Percentiles rank a stretch among this genome's conserved stretches.
phyloP scores from a whole-genome alignment of 2,329 filamentous ascomycete genomes.

The Neoascochyta sp. region DNA sequence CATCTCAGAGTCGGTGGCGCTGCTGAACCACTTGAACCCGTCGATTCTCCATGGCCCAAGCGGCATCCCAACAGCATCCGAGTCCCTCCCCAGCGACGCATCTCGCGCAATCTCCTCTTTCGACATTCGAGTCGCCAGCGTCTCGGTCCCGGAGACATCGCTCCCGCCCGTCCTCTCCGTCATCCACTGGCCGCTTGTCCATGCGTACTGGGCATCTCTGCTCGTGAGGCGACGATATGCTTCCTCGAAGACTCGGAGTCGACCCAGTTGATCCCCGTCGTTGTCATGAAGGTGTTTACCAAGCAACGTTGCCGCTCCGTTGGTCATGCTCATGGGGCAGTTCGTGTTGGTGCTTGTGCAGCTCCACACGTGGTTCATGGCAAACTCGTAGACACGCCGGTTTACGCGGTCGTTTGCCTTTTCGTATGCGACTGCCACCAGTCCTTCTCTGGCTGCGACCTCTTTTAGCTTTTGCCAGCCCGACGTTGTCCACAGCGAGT shows the following conservation, averaged over 20 bases:
- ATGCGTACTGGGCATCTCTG: slow-evolving; percentile 51
- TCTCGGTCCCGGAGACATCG: slow-evolving; percentile 67
- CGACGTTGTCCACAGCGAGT: slow-evolving; percentile 60
- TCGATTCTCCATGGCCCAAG: slow-evolving; percentile 59
- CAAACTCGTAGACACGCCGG: slow-evolving; percentile 58
- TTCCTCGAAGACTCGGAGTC: slow-evolving; percentile 48
- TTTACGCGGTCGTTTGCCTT: slow-evolving; percentile 50
- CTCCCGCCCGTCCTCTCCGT: slow-evolving; percentile 67
- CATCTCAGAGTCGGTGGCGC: slow-evolving; percentile 63
- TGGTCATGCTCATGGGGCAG: slow-evolving; percentile 65
- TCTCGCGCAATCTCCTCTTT: slow-evolving; percentile 20
- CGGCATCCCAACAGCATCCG: slow-evolving; percentile 31
- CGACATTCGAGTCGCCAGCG: slow-evolving; percentile 45
- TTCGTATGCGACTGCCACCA: slow-evolving; percentile 61
- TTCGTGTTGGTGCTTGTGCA: slow-evolving; percentile 58
- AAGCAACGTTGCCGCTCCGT: slow-evolving; percentile 49
- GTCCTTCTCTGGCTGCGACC: slow-evolving; percentile 56
- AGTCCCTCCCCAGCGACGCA: slow-evolving; percentile 17
- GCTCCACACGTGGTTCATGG: slow-evolving; percentile 57
- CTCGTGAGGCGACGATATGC: slow-evolving; percentile 55
- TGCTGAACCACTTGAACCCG: slow-evolving; percentile 72
- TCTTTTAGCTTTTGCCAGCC: slow-evolving; percentile 63
- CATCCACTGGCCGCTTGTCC: slow-evolving; percentile 78
- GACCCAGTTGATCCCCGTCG: slow-evolving; percentile 27
- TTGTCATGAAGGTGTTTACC: slow-evolving; percentile 14